These are phyloP conservation scores for Zymoseptoria pseudotritici DNA, from an alignment of 2,329 filamentous ascomycete species.

Conservation along the genomic window DNA sequence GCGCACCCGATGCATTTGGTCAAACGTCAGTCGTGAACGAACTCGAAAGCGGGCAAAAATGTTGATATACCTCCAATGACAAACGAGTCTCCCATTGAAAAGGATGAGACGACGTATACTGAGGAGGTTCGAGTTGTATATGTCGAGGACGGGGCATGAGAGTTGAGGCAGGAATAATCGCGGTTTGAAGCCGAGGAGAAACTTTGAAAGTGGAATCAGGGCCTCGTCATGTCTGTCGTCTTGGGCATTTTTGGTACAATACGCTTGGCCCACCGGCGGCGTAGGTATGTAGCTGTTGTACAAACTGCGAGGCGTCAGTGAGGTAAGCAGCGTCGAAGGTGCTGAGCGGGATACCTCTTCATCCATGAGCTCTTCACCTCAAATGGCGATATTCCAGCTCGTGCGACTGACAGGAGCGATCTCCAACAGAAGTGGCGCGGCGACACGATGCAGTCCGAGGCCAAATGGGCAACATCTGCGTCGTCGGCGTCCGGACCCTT, in stretches of 20 bases:
- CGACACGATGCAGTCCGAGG: too few species aligned
- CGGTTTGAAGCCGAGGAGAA: background rate
- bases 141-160: background rate
- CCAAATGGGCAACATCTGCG: too few species aligned
- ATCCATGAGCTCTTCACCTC: background rate
- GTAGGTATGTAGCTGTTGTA: background rate
- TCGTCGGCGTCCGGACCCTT: too few species aligned
- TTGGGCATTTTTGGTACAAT: background rate
- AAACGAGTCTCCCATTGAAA: constrained; percentile 28
- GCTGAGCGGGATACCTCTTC: background rate
- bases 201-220: background rate
- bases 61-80: constrained; percentile 27
- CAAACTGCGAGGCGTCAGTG: background rate
- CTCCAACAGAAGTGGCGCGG: too few species aligned
- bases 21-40: constrained; percentile 7
- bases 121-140: constrained; percentile 17
- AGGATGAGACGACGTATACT: constrained; percentile 28
- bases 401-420: too few species aligned
- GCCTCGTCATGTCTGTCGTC: background rate
- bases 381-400: background rate
- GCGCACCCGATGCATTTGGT: constrained; percentile 20
- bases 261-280: background rate
- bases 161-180: too few species aligned
- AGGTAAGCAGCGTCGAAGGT: background rate
- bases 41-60: constrained; percentile 2